Evolutionary conservation across 1,284 basidiomycete species (phyloP).

Genomic region (Trichosporon sp.): DNA sequence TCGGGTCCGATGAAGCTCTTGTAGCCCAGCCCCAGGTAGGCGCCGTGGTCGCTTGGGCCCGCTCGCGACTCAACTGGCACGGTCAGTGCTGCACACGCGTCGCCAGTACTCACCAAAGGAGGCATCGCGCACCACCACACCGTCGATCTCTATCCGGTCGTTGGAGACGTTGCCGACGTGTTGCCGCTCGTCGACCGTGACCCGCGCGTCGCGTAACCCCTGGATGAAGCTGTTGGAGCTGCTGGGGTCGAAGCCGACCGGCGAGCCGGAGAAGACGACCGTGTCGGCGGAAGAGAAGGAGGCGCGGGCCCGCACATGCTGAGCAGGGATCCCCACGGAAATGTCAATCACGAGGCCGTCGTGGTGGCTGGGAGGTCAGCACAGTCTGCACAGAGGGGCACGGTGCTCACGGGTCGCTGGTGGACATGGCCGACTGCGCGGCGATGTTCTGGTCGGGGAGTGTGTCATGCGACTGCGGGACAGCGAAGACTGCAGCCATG

Average conservation of each 20-base stretch:
- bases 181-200: neutral
- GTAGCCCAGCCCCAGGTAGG: neutral
- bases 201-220: neutral
- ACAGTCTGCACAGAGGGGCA: neutral
- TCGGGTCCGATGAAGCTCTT: conserved; percentile 1
- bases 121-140: neutral
- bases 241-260: neutral
- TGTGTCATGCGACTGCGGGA: neutral
- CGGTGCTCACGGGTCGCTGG: neutral
- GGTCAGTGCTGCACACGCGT: neutral
- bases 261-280: neutral
- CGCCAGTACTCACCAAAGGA: neutral
- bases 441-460: too few relatives aligned
- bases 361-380: neutral
- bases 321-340: neutral
- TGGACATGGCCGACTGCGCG: neutral
- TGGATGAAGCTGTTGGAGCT: neutral
- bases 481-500: neutral
- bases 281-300: neutral
- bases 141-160: conserved; percentile 1
- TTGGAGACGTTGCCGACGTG: neutral
- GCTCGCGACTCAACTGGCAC: neutral
- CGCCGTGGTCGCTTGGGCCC: neutral
- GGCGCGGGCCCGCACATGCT: neutral
- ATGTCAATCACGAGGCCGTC: neutral